Evolutionary conservation across 1,284 basidiomycete genomes (phyloP).

Genomic region (Anthracocystis panici-leucophaei): DNA sequence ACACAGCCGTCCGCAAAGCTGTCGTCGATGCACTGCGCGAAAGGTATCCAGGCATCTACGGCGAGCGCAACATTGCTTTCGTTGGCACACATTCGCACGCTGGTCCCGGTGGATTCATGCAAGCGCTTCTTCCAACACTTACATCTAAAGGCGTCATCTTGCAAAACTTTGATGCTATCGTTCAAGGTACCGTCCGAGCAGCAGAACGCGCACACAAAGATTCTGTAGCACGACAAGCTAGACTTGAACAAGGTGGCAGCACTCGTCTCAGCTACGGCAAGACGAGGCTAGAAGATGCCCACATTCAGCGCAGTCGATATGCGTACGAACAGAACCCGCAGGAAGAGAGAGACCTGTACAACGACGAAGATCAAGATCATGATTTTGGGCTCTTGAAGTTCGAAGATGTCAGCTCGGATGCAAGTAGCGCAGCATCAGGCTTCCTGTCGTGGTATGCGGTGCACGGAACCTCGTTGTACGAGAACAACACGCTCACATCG

Average conservation of each 20-base stretch:
- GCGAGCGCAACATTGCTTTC: constrained; percentile 79
- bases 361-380: constrained; percentile 58
- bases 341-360: constrained; percentile 55
- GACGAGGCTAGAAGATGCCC: constrained; percentile 76
- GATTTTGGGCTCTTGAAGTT: constrained; percentile 62
- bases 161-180: constrained; percentile 76
- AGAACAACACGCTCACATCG: constrained; percentile 64
- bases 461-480: constrained; percentile 73
- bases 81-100: constrained; percentile 82
- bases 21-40: constrained; percentile 76
- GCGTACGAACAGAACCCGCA: constrained; percentile 60
- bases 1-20: constrained; percentile 79
- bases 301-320: constrained; percentile 74
- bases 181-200: constrained; percentile 78
- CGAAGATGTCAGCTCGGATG: constrained; percentile 26
- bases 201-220: constrained; percentile 78
- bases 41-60: constrained; percentile 77
- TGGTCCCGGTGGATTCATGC: constrained; percentile 81
- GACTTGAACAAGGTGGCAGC: constrained; percentile 13
- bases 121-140: constrained; percentile 80
- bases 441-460: constrained; percentile 78
- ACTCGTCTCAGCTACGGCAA: constrained; percentile 73
- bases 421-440: constrained; percentile 29
- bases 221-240: constrained; percentile 65
- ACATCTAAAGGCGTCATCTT: constrained; percentile 80